A percentile compares a stretch with the other conserved stretches of the same genome.
Conservation (phyloP, 441 rosid species). For the Brassica hybrid region DNA sequence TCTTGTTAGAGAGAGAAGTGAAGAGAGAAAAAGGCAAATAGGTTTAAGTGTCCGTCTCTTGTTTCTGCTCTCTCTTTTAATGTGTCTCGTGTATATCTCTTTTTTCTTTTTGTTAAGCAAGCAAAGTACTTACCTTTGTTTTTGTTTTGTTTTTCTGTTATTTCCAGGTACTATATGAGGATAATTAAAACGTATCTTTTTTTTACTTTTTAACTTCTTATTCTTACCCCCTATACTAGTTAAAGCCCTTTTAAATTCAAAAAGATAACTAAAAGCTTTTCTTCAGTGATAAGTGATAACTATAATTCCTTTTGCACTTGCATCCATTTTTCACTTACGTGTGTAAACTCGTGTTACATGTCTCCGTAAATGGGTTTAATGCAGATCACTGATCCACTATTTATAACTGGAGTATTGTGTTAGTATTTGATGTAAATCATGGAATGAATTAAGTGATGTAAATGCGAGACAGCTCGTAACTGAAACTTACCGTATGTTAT, state of each 20-base stretch:
- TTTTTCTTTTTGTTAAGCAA: constrained; percentile 4
- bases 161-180: constrained; percentile 46
- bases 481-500: constrained; percentile 9
- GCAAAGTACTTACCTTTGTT: constrained; percentile 39
- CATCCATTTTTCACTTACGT: not conserved
- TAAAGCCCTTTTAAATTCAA: not conserved
- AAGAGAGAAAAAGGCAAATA: constrained; percentile 33
- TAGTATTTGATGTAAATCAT: not conserved
- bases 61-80: constrained; percentile 22
- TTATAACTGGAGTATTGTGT: not conserved
- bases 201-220: constrained; percentile 19
- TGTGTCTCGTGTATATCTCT: constrained; percentile 20
- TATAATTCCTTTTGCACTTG: too few species aligned
- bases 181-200: constrained; percentile 20
- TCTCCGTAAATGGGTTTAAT: not conserved
- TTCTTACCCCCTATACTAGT: not conserved
- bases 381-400: not conserved
- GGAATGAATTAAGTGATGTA: not conserved
- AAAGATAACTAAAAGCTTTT: not conserved
- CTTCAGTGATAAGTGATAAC: not conserved
- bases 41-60: constrained; percentile 21
- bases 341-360: not conserved
- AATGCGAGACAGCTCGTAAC: constrained; percentile 1
- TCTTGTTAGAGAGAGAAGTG: constrained; percentile 31
- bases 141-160: constrained; percentile 38